A percentile compares a stretch with the other conserved stretches of the same genome.
Evolutionary conservation across 495 filamentous ascomycete species (phyloP).

Genomic region (Podospora didyma): DNA sequence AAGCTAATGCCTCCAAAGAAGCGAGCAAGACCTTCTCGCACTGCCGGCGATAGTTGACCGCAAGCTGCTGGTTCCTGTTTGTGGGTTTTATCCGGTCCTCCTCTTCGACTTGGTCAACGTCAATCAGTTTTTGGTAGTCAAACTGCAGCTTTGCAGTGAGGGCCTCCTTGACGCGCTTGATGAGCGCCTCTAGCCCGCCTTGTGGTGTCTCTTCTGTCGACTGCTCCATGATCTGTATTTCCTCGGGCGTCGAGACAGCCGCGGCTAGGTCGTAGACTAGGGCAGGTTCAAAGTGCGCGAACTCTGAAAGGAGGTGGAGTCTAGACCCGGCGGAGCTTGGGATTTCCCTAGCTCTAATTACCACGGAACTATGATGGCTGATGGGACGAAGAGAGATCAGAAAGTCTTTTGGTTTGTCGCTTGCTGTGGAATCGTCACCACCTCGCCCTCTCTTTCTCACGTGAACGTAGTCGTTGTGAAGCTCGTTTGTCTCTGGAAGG

Average conservation of each 20-base stretch:
- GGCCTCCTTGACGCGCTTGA: slow-evolving; percentile 18
- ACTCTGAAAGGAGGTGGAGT: slow-evolving; percentile 26
- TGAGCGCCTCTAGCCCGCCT: slow-evolving; percentile 7
- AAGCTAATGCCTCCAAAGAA: slow-evolving; percentile 15
- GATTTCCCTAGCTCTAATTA: slow-evolving; percentile 25
- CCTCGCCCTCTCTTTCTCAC: slow-evolving; percentile 27
- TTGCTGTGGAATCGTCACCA: background rate
- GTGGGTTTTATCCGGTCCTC: slow-evolving; percentile 9
- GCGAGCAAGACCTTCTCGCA: slow-evolving; percentile 34
- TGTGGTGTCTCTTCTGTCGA: background rate
- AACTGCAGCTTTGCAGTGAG: slow-evolving; percentile 25
- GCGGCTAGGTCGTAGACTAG: slow-evolving; percentile 32
- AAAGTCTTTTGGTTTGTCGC: slow-evolving; percentile 26
- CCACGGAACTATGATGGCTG: slow-evolving; percentile 30
- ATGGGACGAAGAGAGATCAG: slow-evolving; percentile 40
- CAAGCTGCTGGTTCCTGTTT: slow-evolving; percentile 39
- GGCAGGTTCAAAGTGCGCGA: slow-evolving; percentile 39
- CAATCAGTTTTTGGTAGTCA: slow-evolving; percentile 28
- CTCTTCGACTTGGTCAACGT: slow-evolving; percentile 26
- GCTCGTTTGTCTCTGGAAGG: slow-evolving; percentile 29
- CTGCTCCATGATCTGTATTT: slow-evolving; percentile 8
- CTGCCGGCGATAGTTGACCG: slow-evolving; percentile 35
- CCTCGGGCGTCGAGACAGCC: slow-evolving; percentile 14
- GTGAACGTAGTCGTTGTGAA: slow-evolving; percentile 50
- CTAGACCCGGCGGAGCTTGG: slow-evolving; percentile 4